Conservation (phyloP, 1,139 yeast species). For the Kodamaea sp. region DNA sequence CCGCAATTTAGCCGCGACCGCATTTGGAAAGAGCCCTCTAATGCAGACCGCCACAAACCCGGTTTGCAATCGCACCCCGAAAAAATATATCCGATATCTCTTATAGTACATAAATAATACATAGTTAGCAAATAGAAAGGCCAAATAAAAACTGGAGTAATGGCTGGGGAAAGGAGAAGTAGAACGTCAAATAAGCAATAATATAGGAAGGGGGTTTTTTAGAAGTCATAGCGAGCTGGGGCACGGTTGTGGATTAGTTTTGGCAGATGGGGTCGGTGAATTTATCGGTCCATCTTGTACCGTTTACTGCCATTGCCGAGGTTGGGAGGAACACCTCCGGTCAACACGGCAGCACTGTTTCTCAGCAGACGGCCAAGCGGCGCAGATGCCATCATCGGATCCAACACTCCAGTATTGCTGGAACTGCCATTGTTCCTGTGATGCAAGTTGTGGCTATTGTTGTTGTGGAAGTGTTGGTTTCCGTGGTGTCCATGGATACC, state of each 20-base stretch:
- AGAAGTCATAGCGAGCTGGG: too few species aligned
- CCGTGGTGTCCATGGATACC: slow-evolving; percentile 3
- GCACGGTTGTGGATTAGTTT: too few species aligned
- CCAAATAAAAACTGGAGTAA: background rate
- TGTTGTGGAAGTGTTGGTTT: slow-evolving; percentile 6
- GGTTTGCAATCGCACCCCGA: background rate
- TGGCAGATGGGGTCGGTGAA: background rate
- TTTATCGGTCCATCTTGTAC: slow-evolving; percentile 14
- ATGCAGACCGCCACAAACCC: too few species aligned
- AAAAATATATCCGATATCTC: too few species aligned
- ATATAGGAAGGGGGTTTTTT: too few species aligned
- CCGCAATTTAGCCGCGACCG: too few species aligned
- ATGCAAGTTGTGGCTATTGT: slow-evolving; percentile 1
- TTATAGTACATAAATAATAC: slow-evolving; percentile 11
- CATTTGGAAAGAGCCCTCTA: too few species aligned
- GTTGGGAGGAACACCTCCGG: slow-evolving; percentile 5
- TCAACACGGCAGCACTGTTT: slow-evolving; percentile 3
- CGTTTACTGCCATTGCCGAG: slow-evolving; percentile 11
- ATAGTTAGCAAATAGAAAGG: slow-evolving; percentile 6
- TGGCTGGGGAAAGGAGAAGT: background rate
- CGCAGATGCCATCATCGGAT: slow-evolving; percentile 8
- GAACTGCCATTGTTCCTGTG: slow-evolving; percentile 1
- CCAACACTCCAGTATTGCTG: slow-evolving; percentile 4
- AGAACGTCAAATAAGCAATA: too few species aligned
- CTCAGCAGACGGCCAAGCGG: slow-evolving; percentile 5